These are phyloP conservation scores for Balamuthia mandrillaris DNA, from an alignment of 208 protist species.

Conservation along the genomic window DNA sequence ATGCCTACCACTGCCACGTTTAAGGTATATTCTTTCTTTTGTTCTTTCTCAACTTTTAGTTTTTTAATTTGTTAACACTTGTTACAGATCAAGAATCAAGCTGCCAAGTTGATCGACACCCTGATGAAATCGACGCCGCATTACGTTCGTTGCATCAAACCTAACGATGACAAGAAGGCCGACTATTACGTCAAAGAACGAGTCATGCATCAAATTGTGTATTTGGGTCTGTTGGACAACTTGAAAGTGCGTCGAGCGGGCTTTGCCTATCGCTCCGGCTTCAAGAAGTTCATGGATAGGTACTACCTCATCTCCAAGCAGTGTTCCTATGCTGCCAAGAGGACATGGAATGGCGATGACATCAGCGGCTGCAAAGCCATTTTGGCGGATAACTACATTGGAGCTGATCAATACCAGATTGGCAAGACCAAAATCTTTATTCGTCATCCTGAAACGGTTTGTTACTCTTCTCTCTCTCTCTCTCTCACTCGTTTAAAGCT, in stretches of 20 bases:
- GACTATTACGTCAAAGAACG: conserved; percentile 80
- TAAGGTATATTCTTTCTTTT: conserved; percentile 73
- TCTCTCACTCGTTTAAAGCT: neutral
- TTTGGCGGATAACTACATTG: conserved; percentile 60
- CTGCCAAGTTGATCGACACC: conserved; percentile 79
- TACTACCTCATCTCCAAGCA: conserved; percentile 48
- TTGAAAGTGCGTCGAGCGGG: conserved; percentile 86
- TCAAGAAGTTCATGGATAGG: conserved; percentile 82
- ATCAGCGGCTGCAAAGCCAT: conserved; percentile 60
- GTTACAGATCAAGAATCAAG: conserved; percentile 7
- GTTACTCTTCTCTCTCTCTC: conserved; percentile 55
- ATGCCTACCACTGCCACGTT: conserved; percentile 81
- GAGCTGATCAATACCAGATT: conserved; percentile 77
- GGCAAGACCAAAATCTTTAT: conserved; percentile 91
- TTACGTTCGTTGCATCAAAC: conserved; percentile 90
- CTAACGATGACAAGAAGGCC: conserved; percentile 85
- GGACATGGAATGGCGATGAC: conserved; percentile 50
- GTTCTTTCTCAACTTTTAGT: neutral
- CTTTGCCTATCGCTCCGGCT: conserved; percentile 85
- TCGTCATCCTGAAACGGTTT: conserved; percentile 81
- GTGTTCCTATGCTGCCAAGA: conserved; percentile 43
- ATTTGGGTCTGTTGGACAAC: conserved; percentile 90
- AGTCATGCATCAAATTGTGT: conserved; percentile 88
- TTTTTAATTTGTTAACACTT: neutral
- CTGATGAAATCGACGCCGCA: conserved; percentile 88